A percentile compares a stretch with the other conserved stretches of the same genome.
phyloP scores from a whole-genome alignment of 1,284 basidiomycete genomes.

The Ceratobasidium sp. region DNA sequence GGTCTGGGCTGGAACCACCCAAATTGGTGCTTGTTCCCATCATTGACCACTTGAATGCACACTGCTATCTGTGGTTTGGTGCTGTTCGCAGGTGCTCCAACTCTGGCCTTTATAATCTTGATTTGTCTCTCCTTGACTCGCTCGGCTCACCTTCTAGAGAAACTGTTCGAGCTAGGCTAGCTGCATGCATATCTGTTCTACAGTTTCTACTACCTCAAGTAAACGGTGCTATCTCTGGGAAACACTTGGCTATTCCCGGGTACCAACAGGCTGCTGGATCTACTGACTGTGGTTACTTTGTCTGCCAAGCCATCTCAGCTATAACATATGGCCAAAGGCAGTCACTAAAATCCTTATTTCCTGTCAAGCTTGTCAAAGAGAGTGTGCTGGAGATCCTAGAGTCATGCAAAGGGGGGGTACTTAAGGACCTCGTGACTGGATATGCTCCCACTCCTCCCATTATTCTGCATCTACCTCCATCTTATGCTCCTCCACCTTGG shows the following conservation, averaged over 20 bases:
- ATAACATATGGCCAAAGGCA: background rate
- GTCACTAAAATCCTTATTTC: background rate
- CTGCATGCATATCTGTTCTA: background rate
- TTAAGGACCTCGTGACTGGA: background rate
- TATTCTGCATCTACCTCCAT: background rate
- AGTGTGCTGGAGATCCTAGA: background rate
- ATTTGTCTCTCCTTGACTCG: constrained; percentile 6
- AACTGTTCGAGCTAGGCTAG: background rate
- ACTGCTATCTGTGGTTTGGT: constrained; percentile 21
- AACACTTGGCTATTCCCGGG: background rate
- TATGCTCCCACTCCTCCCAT: no score
- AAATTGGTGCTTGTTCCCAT: background rate
- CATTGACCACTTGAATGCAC: constrained; percentile 9
- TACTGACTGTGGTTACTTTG: constrained; percentile 27
- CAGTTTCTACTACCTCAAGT: background rate
- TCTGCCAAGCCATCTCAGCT: constrained; percentile 22
- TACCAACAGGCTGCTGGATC: constrained; percentile 3
- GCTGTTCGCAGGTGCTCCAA: background rate
- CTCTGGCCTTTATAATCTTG: background rate
- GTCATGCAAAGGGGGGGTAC: background rate
- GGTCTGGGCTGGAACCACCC: background rate
- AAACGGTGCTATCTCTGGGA: constrained; percentile 15
- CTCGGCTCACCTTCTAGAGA: background rate
- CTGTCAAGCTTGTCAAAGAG: background rate
- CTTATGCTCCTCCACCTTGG: background rate